Percentiles rank a stretch among this genome's conserved stretches.
Conservation (phyloP, 345 rosid genomes). For the Boechera retrofracta region DNA sequence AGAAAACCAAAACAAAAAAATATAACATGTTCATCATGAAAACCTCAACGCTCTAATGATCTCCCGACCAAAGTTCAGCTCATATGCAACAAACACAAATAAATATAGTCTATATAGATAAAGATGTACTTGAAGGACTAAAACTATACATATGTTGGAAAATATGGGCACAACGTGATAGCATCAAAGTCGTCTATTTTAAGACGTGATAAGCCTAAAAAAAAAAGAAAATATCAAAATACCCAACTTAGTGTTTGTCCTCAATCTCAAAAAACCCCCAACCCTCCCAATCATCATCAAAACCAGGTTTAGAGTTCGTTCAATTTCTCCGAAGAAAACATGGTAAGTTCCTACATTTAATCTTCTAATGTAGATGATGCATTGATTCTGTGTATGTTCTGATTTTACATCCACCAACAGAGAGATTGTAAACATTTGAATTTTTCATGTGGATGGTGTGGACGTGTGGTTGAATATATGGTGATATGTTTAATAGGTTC, state of each 20-base stretch:
- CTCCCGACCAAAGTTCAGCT: slow-evolving; percentile 27
- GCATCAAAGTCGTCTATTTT: slow-evolving; percentile 29
- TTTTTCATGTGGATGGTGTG: background rate
- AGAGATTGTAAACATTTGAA: slow-evolving; percentile 7
- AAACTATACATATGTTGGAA: slow-evolving; percentile 3
- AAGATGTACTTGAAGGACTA: slow-evolving; percentile 18
- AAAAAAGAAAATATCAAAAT: slow-evolving; percentile 11
- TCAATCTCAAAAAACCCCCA: slow-evolving; percentile 1
- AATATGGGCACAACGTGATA: slow-evolving; percentile 40
- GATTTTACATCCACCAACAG: background rate
- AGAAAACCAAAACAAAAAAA: background rate
- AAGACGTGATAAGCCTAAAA: slow-evolving; percentile 41
- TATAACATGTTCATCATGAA: slow-evolving; percentile 31
- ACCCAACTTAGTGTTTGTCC: slow-evolving; percentile 4
- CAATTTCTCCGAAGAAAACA: slow-evolving; percentile 7
- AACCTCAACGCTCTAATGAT: slow-evolving; percentile 27
- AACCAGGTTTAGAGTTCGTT: slow-evolving; percentile 11
- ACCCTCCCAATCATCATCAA: slow-evolving; percentile 12
- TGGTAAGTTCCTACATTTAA: slow-evolving; percentile 32
- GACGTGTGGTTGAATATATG: background rate
- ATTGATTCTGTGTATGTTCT: slow-evolving; percentile 12
- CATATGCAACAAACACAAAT: slow-evolving; percentile 11
- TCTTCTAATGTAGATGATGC: background rate
- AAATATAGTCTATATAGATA: background rate
- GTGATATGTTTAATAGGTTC: background rate